These are phyloP conservation scores for Strigomonas culicis DNA, from an alignment of 208 protist genomes.

Conservation along the genomic window DNA sequence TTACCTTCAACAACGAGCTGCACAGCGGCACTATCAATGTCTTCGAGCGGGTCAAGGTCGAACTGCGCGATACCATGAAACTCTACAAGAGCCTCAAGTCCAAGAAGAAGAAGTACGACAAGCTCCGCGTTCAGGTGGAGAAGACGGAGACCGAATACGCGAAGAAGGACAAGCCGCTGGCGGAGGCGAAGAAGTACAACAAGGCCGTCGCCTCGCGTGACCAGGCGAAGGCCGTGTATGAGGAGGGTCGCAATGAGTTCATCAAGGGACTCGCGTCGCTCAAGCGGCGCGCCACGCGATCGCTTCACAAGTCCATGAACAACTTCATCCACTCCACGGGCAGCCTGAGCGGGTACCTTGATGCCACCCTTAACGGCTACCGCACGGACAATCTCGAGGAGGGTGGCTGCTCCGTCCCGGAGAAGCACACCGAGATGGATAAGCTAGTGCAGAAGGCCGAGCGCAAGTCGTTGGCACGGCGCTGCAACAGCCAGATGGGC, in stretches of 20 bases:
- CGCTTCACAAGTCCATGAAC: slow-evolving; percentile 36
- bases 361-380: slow-evolving; percentile 41
- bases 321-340: slow-evolving; percentile 46
- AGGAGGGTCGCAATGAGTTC: slow-evolving; percentile 29
- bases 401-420: background rate
- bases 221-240: slow-evolving; percentile 31
- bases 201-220: slow-evolving; percentile 45
- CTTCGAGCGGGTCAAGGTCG: slow-evolving; percentile 21
- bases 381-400: slow-evolving; percentile 24
- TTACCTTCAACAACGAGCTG: slow-evolving; percentile 58
- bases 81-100: slow-evolving; percentile 25
- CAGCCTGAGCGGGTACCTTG: slow-evolving; percentile 40
- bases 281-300: slow-evolving; percentile 16
- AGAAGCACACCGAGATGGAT: slow-evolving; percentile 21
- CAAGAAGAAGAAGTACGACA: slow-evolving; percentile 53
- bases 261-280: slow-evolving; percentile 22
- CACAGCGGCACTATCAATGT: slow-evolving; percentile 24
- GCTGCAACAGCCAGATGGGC: slow-evolving; percentile 8
- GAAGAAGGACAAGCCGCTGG: slow-evolving; percentile 65
- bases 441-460: slow-evolving; percentile 27
- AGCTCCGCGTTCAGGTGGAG: slow-evolving; percentile 34
- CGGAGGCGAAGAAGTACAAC: slow-evolving; percentile 37
- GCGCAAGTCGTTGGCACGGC: slow-evolving; percentile 20
- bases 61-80: slow-evolving; percentile 42
- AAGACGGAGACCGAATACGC: slow-evolving; percentile 62